Base-by-base conservation (phyloP, 345 rosid genomes). In the Citrus inodora region DNA sequence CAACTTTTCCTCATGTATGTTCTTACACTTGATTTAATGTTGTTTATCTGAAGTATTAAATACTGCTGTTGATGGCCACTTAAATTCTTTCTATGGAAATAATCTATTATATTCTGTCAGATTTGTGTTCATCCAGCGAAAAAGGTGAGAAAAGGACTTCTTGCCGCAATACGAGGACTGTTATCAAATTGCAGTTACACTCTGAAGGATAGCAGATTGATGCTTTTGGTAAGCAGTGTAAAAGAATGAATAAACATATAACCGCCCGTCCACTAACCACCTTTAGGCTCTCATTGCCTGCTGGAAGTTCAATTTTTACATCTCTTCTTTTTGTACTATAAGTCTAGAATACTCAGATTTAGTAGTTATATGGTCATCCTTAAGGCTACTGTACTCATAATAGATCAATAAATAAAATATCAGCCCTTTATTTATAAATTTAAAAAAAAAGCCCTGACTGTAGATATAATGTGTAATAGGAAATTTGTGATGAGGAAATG, bases 1-100 rank as follows among this genome's bases (percentile, higher is more conserved):
- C 89, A 74, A 88, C 95, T 66, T 93, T 94, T 89, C 97, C 99
- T 74, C 87, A 88, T 76, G 99, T 95, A 90, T 67, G 92, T 46
- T 61, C 62, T 42, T 70, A 55, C 19, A 71, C 46, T 59, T 72
- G 69, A 51, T 46, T 68, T 71, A 65, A 62, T 63, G 58, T 81
- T 75, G 69, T 22, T 48, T 80, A 51, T 42, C 35, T 61, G 48
- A 67, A 76, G 53, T 60, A 48, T 74, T 30, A 27, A 24, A 22
- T 21, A 51, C 64, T 11, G 27, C 13, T 24, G 67, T 76, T 27
- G 30, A 42, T 24, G 38, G 66, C n/a, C 66, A 51, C 74, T 56
- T 22, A 59, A 40, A 24, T 67, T 51, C 70, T 56, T 76, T 72
- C 51, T 53, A 40, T 75, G n/a, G 56, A 35, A 27, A 33, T 71